Evolutionary conservation across 352 stramenopile species (phyloP).

Genomic region (Saprolegnia parasitica): DNA sequence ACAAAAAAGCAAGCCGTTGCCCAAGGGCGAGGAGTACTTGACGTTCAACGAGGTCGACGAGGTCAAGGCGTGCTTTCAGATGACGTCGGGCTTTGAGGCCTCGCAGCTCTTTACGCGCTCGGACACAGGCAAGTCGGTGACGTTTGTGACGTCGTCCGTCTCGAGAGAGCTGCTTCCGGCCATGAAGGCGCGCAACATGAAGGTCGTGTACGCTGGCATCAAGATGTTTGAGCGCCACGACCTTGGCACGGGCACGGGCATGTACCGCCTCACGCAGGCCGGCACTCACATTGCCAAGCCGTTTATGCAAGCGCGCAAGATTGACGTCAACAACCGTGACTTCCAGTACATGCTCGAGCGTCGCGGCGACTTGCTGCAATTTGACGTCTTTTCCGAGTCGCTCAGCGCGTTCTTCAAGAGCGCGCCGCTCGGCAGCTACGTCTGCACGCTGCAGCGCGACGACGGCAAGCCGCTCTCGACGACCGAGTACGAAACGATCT

Average conservation of each 20-base stretch:
- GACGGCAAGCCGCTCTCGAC: conserved; percentile 26
- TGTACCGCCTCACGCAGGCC: conserved; percentile 87
- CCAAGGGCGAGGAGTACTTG: conserved; percentile 68
- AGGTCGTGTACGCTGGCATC: conserved; percentile 88
- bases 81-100: conserved; percentile 59
- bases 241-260: conserved; percentile 51
- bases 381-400: conserved; percentile 66
- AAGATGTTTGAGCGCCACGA: conserved; percentile 91
- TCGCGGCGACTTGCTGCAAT: conserved; percentile 75
- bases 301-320: conserved; percentile 68
- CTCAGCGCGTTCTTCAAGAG: conserved; percentile 49
- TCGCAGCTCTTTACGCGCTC: conserved; percentile 84
- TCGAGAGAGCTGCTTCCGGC: conserved; percentile 70
- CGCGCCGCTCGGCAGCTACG: conserved; percentile 66
- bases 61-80: conserved; percentile 74
- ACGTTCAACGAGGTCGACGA: conserved; percentile 60
- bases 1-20: conserved; percentile 37
- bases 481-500: conserved; percentile 1
- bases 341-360: conserved; percentile 85
- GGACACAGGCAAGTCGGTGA: conserved; percentile 80
- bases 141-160: conserved; percentile 82
- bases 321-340: conserved; percentile 53
- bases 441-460: conserved; percentile 62
- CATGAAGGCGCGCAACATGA: conserved; percentile 83
- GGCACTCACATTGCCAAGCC: conserved; percentile 80